These are phyloP conservation scores for Letharia columbiana DNA, from an alignment of 495 filamentous ascomycete genomes.

Conservation along the genomic window DNA sequence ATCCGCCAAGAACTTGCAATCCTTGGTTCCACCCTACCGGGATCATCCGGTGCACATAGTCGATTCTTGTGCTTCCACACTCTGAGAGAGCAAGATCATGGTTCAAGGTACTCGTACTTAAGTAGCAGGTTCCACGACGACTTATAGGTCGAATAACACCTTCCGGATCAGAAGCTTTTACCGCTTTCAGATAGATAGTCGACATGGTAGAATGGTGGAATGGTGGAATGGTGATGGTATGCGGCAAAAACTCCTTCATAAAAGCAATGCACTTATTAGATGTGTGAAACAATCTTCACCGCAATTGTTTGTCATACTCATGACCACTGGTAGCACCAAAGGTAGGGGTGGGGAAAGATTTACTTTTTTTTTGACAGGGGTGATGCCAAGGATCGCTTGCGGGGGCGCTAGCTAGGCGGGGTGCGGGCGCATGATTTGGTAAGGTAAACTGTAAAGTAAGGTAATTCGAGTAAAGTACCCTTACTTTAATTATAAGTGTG, in stretches of 20 bases:
- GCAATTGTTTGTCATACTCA: constrained; percentile 21
- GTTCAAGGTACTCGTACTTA: neutral
- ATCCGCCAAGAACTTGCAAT: neutral
- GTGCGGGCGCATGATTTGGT: constrained; percentile 15
- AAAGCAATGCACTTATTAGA: neutral
- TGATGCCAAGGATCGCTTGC: constrained; percentile 5
- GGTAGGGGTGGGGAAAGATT: too few relatives aligned
- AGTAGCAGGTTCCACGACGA: too few relatives aligned
- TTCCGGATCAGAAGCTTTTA: neutral
- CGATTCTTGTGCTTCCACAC: neutral
- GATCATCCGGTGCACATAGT: neutral
- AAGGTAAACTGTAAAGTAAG: constrained; percentile 10
- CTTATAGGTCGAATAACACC: too few relatives aligned
- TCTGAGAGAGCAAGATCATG: neutral
- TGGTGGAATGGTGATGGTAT: neutral
- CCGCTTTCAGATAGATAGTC: neutral
- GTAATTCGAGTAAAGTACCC: too few relatives aligned
- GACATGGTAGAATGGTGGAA: neutral
- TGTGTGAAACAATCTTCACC: constrained; percentile 18
- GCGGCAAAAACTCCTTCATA: neutral
- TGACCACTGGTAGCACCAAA: too few relatives aligned
- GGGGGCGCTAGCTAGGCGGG: constrained; percentile 7
- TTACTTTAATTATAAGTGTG: too few relatives aligned
- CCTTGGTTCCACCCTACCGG: neutral
- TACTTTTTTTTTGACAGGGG: neutral